A percentile compares a stretch with the other conserved stretches of the same genome.
These are phyloP conservation scores for Agrocybe pediades DNA, from an alignment of 768 basidiomycete genomes.

Conservation along the genomic window DNA sequence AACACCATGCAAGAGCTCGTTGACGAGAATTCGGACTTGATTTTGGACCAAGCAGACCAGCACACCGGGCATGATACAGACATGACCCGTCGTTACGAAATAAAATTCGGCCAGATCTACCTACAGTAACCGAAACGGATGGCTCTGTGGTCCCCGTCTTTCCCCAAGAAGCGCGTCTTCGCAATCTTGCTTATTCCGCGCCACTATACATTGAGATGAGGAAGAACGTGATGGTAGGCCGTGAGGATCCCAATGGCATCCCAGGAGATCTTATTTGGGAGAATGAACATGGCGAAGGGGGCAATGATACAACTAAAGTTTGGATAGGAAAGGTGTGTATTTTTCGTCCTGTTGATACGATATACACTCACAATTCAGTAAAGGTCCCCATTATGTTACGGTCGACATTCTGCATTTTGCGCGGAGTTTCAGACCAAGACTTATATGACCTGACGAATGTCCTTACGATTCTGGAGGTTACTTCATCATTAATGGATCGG, in stretches of 20 bases:
- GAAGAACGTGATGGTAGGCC: conserved; percentile 79
- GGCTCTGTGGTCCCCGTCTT: conserved; percentile 93
- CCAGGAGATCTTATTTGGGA: conserved; percentile 84
- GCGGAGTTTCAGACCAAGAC: conserved; percentile 75
- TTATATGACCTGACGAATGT: conserved; percentile 92
- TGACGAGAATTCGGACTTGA: conserved; percentile 94
- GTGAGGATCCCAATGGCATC: conserved; percentile 78
- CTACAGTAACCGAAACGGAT: conserved; percentile 92
- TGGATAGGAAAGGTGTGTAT: conserved; percentile 89
- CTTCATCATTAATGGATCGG: conserved; percentile 99
- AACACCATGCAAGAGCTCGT: conserved; percentile 99
- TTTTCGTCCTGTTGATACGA: background rate
- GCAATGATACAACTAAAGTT: conserved; percentile 77
- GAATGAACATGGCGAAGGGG: conserved; percentile 62
- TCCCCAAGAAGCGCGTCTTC: conserved; percentile 93
- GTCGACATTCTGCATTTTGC: conserved; percentile 92
- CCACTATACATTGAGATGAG: conserved; percentile 95
- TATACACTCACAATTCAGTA: conserved; percentile 9
- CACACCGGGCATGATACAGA: conserved; percentile 84
- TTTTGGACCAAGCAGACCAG: conserved; percentile 95
- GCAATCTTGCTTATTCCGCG: conserved; percentile 95
- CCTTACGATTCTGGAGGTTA: conserved; percentile 99
- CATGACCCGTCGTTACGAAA: conserved; percentile 91
- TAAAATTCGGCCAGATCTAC: conserved; percentile 97
- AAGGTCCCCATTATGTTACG: conserved; percentile 98